Evolutionary conservation across 2,329 filamentous ascomycete species (phyloP).

Genomic region (Ceratocystis destructans): DNA sequence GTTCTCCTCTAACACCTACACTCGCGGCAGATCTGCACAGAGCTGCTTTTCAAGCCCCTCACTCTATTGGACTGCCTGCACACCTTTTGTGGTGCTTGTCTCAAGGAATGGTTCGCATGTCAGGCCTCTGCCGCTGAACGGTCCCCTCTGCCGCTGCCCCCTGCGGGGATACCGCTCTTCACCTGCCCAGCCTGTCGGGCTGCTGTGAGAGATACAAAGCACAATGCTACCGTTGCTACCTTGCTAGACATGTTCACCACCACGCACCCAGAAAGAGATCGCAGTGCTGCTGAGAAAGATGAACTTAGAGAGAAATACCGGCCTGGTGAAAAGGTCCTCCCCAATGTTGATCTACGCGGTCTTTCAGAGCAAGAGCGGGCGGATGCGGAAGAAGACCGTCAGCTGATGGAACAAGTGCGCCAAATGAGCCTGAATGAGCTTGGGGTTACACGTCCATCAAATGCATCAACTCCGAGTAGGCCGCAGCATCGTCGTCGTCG

Average conservation of each 20-base stretch:
- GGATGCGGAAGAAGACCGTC: slow-evolving; percentile 51
- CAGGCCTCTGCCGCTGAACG: slow-evolving; percentile 50
- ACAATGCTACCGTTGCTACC: slow-evolving; percentile 81
- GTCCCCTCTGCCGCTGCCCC: slow-evolving; percentile 34
- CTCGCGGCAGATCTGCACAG: slow-evolving; percentile 71
- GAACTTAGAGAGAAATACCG: slow-evolving; percentile 66
- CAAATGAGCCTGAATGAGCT: slow-evolving; percentile 59
- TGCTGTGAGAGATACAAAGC: slow-evolving; percentile 68
- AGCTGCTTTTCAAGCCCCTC: slow-evolving; percentile 79
- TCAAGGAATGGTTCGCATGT: slow-evolving; percentile 91
- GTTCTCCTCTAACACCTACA: slow-evolving; percentile 2
- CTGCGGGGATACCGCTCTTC: slow-evolving; percentile 42
- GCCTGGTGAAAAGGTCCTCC: slow-evolving; percentile 68
- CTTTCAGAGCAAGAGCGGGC: slow-evolving; percentile 40
- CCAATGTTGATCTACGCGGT: slow-evolving; percentile 35
- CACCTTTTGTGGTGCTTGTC: slow-evolving; percentile 87
- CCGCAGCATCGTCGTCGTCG: slow-evolving; percentile 13
- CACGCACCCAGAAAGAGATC: slow-evolving; percentile 63
- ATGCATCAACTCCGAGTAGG: slow-evolving; percentile 21
- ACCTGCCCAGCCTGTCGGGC: slow-evolving; percentile 92
- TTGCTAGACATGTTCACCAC: slow-evolving; percentile 77
- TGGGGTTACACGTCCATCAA: slow-evolving; percentile 31
- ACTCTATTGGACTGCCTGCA: slow-evolving; percentile 88
- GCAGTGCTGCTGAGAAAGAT: slow-evolving; percentile 56
- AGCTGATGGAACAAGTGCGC: slow-evolving; percentile 56